Percentiles rank a stretch among this genome's conserved stretches.
phyloP scores from a whole-genome alignment of 23 red algal genomes.

The Cyanidiococcus yangmingshanensis region DNA sequence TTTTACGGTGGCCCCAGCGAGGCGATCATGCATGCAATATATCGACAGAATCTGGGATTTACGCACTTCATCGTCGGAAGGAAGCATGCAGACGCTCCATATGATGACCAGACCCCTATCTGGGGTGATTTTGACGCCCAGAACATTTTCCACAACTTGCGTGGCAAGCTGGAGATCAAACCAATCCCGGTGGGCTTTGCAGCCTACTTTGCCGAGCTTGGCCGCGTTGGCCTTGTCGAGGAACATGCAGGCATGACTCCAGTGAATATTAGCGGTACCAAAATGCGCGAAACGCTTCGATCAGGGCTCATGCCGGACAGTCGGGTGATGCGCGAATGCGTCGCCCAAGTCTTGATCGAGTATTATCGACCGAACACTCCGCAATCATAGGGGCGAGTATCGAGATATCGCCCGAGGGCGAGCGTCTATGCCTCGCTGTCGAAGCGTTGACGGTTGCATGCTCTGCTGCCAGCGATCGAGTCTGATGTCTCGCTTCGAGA shows the following conservation, averaged over 20 bases:
- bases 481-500: too few species aligned
- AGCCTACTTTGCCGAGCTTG: constrained; percentile 87
- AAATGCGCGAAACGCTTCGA: constrained; percentile 79
- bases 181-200: constrained; percentile 86
- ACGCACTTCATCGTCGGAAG: constrained; percentile 88
- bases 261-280: constrained; percentile 75
- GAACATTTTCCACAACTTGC: constrained; percentile 54
- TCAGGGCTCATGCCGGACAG: constrained; percentile 67
- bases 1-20: constrained; percentile 85
- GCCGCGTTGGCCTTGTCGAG: constrained; percentile 52
- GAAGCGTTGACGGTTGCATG: too few species aligned
- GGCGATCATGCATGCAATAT: constrained; percentile 93
- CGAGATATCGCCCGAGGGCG: too few species aligned
- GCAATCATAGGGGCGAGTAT: neutral
- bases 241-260: constrained; percentile 74
- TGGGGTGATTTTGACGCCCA: constrained; percentile 96
- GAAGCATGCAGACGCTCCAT: constrained; percentile 91
- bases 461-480: too few species aligned
- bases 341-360: constrained; percentile 61
- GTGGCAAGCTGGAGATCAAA: constrained; percentile 58
- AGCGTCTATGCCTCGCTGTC: too few species aligned
- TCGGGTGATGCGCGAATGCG: constrained; percentile 76
- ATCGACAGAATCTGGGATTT: constrained; percentile 87
- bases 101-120: constrained; percentile 66
- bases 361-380: constrained; percentile 34